A percentile compares a stretch with the other conserved stretches of the same genome.
Conservation (phyloP, 2,329 filamentous ascomycete genomes). For the Purpureocillium takamizusanense region DNA sequence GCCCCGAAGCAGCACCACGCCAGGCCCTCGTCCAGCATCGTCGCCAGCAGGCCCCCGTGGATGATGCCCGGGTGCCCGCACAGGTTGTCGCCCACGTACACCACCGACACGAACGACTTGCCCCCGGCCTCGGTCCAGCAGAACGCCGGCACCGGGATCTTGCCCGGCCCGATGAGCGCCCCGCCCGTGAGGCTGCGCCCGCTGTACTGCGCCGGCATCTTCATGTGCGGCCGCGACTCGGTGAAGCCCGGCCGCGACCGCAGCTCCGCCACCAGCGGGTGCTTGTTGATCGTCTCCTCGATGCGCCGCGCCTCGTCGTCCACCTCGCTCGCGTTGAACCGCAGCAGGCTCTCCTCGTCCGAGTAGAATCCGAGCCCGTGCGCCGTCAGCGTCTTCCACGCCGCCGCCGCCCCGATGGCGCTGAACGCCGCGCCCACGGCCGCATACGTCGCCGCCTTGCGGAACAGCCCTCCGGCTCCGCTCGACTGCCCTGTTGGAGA, state of each 20-base stretch:
- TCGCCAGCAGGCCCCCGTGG: constrained; percentile 86
- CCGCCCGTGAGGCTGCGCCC: constrained; percentile 73
- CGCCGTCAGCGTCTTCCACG: constrained; percentile 25
- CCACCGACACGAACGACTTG: constrained; percentile 60
- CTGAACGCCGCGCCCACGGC: constrained; percentile 21
- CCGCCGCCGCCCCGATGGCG: constrained; percentile 21
- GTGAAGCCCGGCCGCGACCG: constrained; percentile 56
- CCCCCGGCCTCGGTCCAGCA: constrained; percentile 65
- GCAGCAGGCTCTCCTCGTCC: constrained; percentile 63
- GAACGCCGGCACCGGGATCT: constrained; percentile 72
- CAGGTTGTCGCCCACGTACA: constrained; percentile 69
- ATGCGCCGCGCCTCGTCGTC: constrained; percentile 50
- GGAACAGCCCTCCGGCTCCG: constrained; percentile 5
- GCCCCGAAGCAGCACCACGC: constrained; percentile 83
- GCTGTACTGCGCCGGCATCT: constrained; percentile 64
- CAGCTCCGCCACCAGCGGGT: constrained; percentile 64
- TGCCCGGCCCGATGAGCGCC: constrained; percentile 64
- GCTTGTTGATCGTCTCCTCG: constrained; percentile 64
- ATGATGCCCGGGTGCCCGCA: constrained; percentile 88
- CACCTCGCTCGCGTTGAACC: constrained; percentile 44
- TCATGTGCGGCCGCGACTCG: constrained; percentile 79
- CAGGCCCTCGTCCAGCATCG: constrained; percentile 82
- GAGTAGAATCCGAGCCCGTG: constrained; percentile 29
- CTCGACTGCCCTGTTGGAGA: no score
- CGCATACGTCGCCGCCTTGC: constrained; percentile 14